These are phyloP conservation scores for Linum tenue DNA, from an alignment of 345 rosid species.

Conservation along the genomic window DNA sequence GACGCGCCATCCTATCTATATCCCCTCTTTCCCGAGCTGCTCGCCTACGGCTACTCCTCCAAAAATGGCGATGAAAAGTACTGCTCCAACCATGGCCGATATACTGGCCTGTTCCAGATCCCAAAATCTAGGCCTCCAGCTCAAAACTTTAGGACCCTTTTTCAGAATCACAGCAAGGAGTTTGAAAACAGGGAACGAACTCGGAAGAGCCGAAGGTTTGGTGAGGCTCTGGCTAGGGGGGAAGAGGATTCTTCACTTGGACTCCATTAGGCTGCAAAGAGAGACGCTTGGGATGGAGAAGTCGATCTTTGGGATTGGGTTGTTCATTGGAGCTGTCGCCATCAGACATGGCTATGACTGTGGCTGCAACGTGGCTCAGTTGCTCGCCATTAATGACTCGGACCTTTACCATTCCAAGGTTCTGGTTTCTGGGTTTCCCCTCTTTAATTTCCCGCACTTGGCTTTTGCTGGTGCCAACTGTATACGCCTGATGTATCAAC, in stretches of 20 bases:
- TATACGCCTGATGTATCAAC: background rate
- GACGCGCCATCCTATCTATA: no score
- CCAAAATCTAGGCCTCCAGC: slow-evolving; percentile 66
- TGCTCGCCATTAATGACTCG: slow-evolving; percentile 90
- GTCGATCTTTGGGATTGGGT: slow-evolving; percentile 78
- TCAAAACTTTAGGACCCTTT: slow-evolving; percentile 65
- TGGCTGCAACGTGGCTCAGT: slow-evolving; percentile 65
- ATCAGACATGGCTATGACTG: slow-evolving; percentile 66
- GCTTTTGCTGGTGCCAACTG: background rate
- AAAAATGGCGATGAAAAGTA: slow-evolving; percentile 2
- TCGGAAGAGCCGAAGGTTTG: slow-evolving; percentile 69
- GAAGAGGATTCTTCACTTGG: slow-evolving; percentile 67
- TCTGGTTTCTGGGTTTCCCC: slow-evolving; percentile 4
- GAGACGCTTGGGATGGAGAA: slow-evolving; percentile 69
- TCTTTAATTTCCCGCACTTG: background rate
- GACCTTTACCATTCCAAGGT: slow-evolving; percentile 88
- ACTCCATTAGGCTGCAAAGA: slow-evolving; percentile 55
- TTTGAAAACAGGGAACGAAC: slow-evolving; percentile 44
- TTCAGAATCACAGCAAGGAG: slow-evolving; percentile 69
- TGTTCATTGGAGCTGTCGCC: slow-evolving; percentile 88
- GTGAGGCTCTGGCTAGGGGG: slow-evolving; percentile 71
- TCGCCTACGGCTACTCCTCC: background rate
- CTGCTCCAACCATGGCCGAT: slow-evolving; percentile 65
- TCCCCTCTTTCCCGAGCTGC: no score
- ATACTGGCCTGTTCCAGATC: slow-evolving; percentile 53